Evolutionary conservation across 768 basidiomycete genomes (phyloP), one percentile per base, ranked within the genome.

Genomic region (Trametes sanguinea): DNA sequence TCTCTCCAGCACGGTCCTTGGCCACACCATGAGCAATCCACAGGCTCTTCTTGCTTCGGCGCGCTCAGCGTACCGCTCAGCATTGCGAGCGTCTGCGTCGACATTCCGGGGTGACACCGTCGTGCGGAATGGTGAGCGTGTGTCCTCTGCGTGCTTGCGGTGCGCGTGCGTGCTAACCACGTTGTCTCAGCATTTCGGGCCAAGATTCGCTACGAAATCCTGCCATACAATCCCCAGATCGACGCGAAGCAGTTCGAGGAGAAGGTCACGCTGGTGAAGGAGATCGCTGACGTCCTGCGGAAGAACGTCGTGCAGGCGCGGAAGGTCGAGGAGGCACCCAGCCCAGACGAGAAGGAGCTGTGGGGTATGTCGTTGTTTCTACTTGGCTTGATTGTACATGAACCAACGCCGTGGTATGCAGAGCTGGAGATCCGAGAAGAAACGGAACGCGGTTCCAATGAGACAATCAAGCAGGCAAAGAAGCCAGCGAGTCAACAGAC

Each of bases 361-460:
- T 91, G 86, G 82, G 83, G 88, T 90, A 71, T 64, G 83, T 70
- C 17, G 22, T 4, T 37, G 22, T 29, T 45, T 17, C 6, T 44
- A 35, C 53, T 9, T 44, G 30, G 51, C 14, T 16, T 11, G 29
- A 8, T 51, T 16, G 17, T 6, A 2, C 16, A n/a, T 54, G n/a
- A 40, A 22, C 7, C 46, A 40, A 22, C 7, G 44, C 47, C 42
- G 65, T 37, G 39, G n/a, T 22, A 22, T n/a, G 4, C 67, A 94
- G 93, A 81, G 60, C 72, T 97, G 33, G 83, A 83, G 43, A 78
- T 96, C 47, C 94, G 88, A 3, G 76, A 85, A 45, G 81, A 95
- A 56, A 95, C 93, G 0, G 95, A 97, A 68, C 77, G 96, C 7
- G 95, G 94, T 5, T 85, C 88, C 57, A 97, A 98, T 68, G 84